Base-by-base conservation (phyloP, 208 protist genomes). In the Herpetomonas samuelpessoai region DNA sequence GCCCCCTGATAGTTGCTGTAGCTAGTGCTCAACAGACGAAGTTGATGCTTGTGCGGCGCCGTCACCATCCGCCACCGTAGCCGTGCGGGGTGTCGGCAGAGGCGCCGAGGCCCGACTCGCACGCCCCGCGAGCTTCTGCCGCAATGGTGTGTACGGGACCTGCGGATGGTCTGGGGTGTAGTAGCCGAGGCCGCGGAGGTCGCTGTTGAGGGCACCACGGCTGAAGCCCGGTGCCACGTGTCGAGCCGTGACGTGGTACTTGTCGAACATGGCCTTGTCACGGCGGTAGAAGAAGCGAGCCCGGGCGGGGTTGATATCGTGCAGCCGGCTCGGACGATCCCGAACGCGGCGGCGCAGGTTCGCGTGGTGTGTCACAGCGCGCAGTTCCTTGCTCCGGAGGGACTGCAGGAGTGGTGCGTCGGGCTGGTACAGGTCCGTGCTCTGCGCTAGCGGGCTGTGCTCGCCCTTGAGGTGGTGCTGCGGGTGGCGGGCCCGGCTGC, bases 141-240 rank as follows among this genome's bases (percentile, higher is more conserved):
- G 39, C 10, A 64, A 28, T 27, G 70, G 67, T 1, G 45, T 62
- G 62, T 80, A 95, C 27, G 81, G 77, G 16, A 91, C 77, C 57
- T 96, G 89, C 19, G 86, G 83, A 46, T 93, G 79, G 52, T 96
- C 86, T 2, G 89, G 89, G 1, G 89, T 96, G 73, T 93, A 93
- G 51, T 84, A 81, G 22, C 89, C 89, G 16, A 96, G 74, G 3
- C 77, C 89, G 14, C 89, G 86, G 57, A 83, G 68, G 58, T 96
- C 89, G 50, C 80, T 86, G 16, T 57, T 57, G 27, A 96, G 57
- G 0, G 79, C 79, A 30, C 86, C 89, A 45, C 80, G 79, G 53
- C 85, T 91, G 59, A 96, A 96, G 35, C 89, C 89, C 3, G 83
- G 86, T 3, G 86, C 81, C 0, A 92, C 52, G 47, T 96, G 68